A percentile compares a stretch with the other conserved stretches of the same genome.
phyloP scores from a whole-genome alignment of 1,139 yeast genomes.

The Arxiozyma bovina region DNA sequence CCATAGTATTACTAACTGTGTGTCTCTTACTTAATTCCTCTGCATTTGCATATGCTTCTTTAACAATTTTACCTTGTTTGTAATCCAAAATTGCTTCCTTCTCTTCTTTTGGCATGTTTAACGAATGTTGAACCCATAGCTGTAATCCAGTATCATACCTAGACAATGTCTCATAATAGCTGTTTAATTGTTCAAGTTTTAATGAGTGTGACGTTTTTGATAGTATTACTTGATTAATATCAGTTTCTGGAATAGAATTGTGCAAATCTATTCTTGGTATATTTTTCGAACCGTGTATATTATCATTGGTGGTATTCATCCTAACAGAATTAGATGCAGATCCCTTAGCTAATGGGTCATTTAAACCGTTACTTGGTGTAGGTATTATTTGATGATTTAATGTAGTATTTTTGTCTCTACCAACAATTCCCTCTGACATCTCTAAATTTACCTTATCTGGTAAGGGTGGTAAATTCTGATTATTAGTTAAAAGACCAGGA shows the following conservation, averaged over 20 bases:
- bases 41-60: slow-evolving; percentile 31
- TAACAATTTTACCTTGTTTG: slow-evolving; percentile 28
- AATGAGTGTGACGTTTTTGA: slow-evolving; percentile 17
- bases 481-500: slow-evolving; percentile 27
- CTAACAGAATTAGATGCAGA: neutral
- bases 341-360: neutral
- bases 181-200: slow-evolving; percentile 21
- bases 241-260: slow-evolving; percentile 18
- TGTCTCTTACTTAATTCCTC: slow-evolving; percentile 29
- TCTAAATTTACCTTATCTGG: slow-evolving; percentile 17
- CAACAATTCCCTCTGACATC: neutral
- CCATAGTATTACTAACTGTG: slow-evolving; percentile 29
- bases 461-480: slow-evolving; percentile 27
- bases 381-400: neutral
- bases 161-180: slow-evolving; percentile 16
- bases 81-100: slow-evolving; percentile 27
- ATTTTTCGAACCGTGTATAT: slow-evolving; percentile 5
- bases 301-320: neutral
- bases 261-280: slow-evolving; percentile 1
- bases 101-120: slow-evolving; percentile 22
- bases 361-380: neutral
- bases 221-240: slow-evolving; percentile 19
- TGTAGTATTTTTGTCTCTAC: neutral
- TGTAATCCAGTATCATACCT: slow-evolving; percentile 26
- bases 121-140: slow-evolving; percentile 28